Base-by-base conservation (phyloP, 176 grass and related monocot species). In the Oryza longistaminata region DNA sequence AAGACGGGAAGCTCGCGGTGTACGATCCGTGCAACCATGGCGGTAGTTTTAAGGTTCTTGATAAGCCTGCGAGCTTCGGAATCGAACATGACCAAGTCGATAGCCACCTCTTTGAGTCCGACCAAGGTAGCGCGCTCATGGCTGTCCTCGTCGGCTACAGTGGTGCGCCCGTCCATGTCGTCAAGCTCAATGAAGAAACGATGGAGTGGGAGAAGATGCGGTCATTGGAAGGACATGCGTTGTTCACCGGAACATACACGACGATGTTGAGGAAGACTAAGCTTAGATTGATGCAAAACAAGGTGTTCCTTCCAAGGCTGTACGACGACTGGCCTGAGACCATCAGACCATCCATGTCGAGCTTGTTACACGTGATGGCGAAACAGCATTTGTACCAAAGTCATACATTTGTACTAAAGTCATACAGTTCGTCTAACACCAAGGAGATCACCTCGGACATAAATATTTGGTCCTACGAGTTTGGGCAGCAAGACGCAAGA, bases 191-290 rank as follows among this genome's bases (percentile, higher is more conserved):
- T 0, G 46, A 82, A 14, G 24, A 9, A 4, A 37, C 37, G 67
- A 71, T 71, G 79, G n/a, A 22, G 49, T 71, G 67, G 79, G 6
- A 71, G 33, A 81, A 2, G 79, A 40, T 81, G 33, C n/a, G 35
- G 68, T 60, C 80, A 1, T 39, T 81, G 11, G 79, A 8, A 15
- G 79, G 79, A 7, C 8, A 1, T 1, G 15, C 79, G 1, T 45
- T 81, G 25, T 71, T 82, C 67, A 82, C 67, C 0, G 67, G 67
- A 4, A 82, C 79, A 1, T 49, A 49, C 46, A 49, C 46, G 12
- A 49, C 46, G 3, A 49, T 14, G 46, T 6, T 37, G 35, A 37
- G 35, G 35, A 37, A 37, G 4, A 37, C 35, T 37, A 37, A 37
- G 35, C 35, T 49, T 49, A 49, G 14, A 1, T 12, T 14, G 11